Evolutionary conservation across 768 basidiomycete species (phyloP), one percentile per base, ranked within the genome.

Genomic region (Mycena chlorophos): DNA sequence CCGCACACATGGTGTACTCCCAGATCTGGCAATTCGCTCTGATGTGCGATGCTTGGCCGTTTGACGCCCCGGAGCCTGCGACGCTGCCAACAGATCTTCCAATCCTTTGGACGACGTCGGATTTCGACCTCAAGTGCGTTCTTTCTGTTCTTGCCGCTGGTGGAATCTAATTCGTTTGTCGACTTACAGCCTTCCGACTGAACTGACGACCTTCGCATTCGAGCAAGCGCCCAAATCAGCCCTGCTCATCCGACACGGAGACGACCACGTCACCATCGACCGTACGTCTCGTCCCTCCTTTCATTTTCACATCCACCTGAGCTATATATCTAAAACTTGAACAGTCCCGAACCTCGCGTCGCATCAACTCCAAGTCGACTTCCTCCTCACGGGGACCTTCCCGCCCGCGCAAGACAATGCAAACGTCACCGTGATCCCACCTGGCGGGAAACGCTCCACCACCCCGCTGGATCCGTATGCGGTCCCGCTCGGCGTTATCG

Each of bases 201-300:
- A 62, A 39, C 40, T 58, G 2, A 37, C 60, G 5, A 62, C 60
- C 45, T 58, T 58, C 19, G 49, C 56, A 3, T 58, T 48, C 48
- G 27, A 57, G 25, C 56, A 58, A 8, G 49, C 60, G 5, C 60
- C 56, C 26, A 46, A 58, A 1, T 58, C 60, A 3, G 51, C 52
- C 2, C 37, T 62, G 26, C 56, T 62, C 26, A 48, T 58, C 39
- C 49, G 60, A 19, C 60, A 61, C 46, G 60, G 60, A 3, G 60
- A 61, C 30, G 56, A 57, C 57, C 53, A 69, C 56, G 45, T 64
- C 63, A 22, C 60, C 52, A 20, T 57, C 28, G 42, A 47, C 10
- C 6, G 56, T 62, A 10, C 0, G 56, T 55, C 27, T 40, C 14
- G 30, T 14, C 40, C 19, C 16, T n/a, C 42, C 13, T n/a, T 20